phyloP scores from a whole-genome alignment of 2,329 filamentous ascomycete species.

The Fusarium keratoplasticum region DNA sequence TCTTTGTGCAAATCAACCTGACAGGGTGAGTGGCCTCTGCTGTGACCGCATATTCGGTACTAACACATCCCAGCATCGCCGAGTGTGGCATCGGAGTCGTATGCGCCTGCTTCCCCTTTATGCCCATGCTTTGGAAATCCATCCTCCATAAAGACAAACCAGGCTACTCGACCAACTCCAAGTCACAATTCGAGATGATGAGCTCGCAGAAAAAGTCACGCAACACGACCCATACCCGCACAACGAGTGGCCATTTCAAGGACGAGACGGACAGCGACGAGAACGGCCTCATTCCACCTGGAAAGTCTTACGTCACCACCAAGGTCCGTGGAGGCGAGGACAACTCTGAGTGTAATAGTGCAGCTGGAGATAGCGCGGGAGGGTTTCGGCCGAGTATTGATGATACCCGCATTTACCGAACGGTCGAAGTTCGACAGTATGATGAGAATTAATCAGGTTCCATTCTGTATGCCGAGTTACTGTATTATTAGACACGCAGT shows the following conservation, averaged over 20 bases:
- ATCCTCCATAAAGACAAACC: constrained; percentile 27
- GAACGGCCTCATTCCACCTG: constrained; percentile 19
- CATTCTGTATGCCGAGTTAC: background rate
- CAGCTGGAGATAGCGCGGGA: background rate
- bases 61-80: constrained; percentile 11
- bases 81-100: constrained; percentile 30
- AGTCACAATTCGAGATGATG: constrained; percentile 31
- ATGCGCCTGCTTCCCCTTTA: constrained; percentile 31
- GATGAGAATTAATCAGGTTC: background rate
- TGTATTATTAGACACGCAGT: background rate
- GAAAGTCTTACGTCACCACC: constrained; percentile 16
- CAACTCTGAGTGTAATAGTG: background rate
- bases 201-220: constrained; percentile 10
- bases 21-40: constrained; percentile 7
- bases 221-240: background rate
- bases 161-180: constrained; percentile 22
- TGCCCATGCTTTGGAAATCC: constrained; percentile 34
- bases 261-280: constrained; percentile 20
- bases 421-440: constrained; percentile 25
- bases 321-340: constrained; percentile 6
- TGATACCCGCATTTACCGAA: constrained; percentile 17
- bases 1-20: constrained; percentile 27
- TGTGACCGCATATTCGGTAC: rapidly evolving
- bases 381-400: constrained; percentile 6
- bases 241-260: constrained; percentile 3